Base-by-base conservation (phyloP, 805 yeast species). In the Wickerhamiella galacta region DNA sequence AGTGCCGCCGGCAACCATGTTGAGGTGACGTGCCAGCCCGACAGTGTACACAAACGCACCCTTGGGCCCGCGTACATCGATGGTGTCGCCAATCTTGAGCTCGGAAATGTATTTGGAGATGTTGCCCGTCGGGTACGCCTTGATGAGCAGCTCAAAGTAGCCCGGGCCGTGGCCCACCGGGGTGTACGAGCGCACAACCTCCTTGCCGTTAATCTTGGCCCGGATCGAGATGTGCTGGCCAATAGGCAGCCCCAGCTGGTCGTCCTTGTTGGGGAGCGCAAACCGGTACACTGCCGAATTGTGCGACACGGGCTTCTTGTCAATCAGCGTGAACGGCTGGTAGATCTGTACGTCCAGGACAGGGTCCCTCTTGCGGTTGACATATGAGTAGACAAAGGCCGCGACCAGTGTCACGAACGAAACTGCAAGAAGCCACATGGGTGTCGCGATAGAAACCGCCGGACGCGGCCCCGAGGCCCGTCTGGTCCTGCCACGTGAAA, bases 1-100 rank as follows among this genome's bases (percentile, higher is more conserved):
- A 24, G 95, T 81, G 49, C 95, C 96, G 45, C 95, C 95, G 26
- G 94, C 93, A 43, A 87, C 73, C 95, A 85, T 85, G 34, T 77
- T 82, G 38, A 85, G 64, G 39, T 68, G 65, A 37, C 65, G 60
- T 36, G 69, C 73, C 73, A 76, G 72, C 58, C 79, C 80, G 45
- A 92, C 82, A 33, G 70, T 63, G 60, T 85, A 85, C 40, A 72
- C 67, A 64, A 79, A 82, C 48, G 71, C 71, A 6, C 96, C 95
- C 58, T 79, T 80, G 46, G 96, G 96, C 19, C 96, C 63, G n/a
- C 54, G 42, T 17, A 47, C 76, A 32, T 68, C 71, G 46, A 83
- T 72, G 25, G 64, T 51, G 46, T 85, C 92, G 42, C 95, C 95
- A 38, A 83, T 61, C 44, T 74, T 65, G 50, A 82, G 66, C 44